These are phyloP conservation scores for Quaeritorhiza haematococci DNA, from an alignment of 371 early-diverging fungal species.

Conservation along the genomic window DNA sequence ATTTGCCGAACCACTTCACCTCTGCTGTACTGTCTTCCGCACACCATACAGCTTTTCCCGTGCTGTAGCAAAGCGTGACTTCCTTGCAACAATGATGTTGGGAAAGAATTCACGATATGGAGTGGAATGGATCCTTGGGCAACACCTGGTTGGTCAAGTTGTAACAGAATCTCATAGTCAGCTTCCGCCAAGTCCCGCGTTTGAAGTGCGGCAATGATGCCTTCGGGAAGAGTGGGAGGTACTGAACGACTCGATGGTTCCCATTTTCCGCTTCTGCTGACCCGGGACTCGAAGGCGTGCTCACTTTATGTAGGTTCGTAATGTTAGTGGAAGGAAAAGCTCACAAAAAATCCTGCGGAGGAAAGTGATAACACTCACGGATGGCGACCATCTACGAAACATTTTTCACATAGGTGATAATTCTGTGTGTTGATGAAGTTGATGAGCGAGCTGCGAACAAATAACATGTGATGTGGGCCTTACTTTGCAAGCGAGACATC, in stretches of 20 bases:
- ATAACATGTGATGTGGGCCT: not conserved
- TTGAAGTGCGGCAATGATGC: conserved; percentile 18
- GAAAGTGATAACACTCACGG: not conserved
- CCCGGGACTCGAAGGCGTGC: conserved; percentile 23
- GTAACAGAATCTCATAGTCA: conserved; percentile 30
- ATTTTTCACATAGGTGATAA: conserved; percentile 28
- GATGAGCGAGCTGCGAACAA: not conserved
- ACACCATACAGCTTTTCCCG: conserved; percentile 18
- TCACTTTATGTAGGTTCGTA: conserved; percentile 27
- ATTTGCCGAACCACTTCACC: conserved; percentile 26
- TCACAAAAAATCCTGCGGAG: not conserved
- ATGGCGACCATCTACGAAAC: conserved; percentile 22
- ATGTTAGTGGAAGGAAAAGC: not conserved
- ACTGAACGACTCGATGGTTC: conserved; percentile 19
- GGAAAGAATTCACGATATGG: conserved; percentile 33
- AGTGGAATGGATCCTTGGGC: conserved; percentile 25
- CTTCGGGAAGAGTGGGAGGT: conserved; percentile 14
- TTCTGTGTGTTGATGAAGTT: not conserved
- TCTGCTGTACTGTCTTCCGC: conserved; percentile 10
- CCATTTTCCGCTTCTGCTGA: conserved; percentile 16
- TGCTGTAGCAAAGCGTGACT: conserved; percentile 1
- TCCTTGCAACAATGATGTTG: conserved; percentile 7
- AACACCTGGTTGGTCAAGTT: conserved; percentile 12
- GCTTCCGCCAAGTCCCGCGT: conserved; percentile 24
- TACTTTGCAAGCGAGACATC: conserved; percentile 26